These are phyloP conservation scores for Entomortierella beljakovae DNA, from an alignment of 192 early-diverging fungal species.

Conservation along the genomic window DNA sequence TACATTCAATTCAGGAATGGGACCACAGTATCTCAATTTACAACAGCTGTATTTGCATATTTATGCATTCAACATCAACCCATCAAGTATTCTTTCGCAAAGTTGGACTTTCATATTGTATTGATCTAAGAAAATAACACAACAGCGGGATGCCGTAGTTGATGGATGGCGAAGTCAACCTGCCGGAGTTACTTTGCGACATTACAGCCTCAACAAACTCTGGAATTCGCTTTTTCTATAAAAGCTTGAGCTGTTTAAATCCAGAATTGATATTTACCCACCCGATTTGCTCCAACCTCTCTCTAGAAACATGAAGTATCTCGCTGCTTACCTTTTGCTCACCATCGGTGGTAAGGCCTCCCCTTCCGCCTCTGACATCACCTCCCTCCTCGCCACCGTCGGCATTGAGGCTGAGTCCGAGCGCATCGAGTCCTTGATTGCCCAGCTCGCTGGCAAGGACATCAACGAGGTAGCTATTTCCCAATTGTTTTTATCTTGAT, in stretches of 20 bases:
- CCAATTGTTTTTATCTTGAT: background rate
- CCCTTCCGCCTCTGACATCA: constrained; percentile 83
- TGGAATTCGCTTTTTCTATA: too few relatives aligned
- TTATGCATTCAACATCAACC: too few relatives aligned
- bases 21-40: too few relatives aligned
- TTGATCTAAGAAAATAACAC: background rate
- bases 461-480: constrained; percentile 75
- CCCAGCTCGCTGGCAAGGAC: constrained; percentile 90
- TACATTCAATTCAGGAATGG: too few relatives aligned
- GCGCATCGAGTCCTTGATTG: constrained; percentile 81
- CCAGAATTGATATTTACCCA: too few relatives aligned
- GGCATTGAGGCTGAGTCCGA: constrained; percentile 92
- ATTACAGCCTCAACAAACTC: too few relatives aligned
- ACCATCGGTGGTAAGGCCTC: constrained; percentile 84
- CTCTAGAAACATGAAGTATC: constrained; percentile 87
- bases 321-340: constrained; percentile 98
- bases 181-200: constrained; percentile 1
- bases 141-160: constrained; percentile 13
- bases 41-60: too few relatives aligned
- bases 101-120: too few relatives aligned
- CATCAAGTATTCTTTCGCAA: too few relatives aligned
- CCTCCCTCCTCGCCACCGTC: constrained; percentile 87
- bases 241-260: too few relatives aligned
- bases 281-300: background rate
- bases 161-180: constrained; percentile 5